These are phyloP conservation scores for Fusarium vanettenii DNA, from an alignment of 2,329 filamentous ascomycete species.

Conservation along the genomic window DNA sequence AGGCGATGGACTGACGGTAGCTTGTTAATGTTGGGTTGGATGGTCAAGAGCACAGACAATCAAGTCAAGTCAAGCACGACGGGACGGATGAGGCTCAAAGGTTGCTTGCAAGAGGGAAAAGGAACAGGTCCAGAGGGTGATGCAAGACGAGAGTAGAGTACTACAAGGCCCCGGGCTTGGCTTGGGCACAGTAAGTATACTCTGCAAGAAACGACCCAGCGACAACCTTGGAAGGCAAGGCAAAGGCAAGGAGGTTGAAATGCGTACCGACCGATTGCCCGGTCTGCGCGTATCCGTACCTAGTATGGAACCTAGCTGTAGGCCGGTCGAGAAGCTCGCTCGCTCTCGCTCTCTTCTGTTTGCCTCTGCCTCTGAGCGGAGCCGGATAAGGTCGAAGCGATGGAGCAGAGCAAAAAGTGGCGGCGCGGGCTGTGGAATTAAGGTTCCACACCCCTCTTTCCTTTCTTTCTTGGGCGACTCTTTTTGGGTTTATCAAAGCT, in stretches of 20 bases:
- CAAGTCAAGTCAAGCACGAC: conserved; percentile 3
- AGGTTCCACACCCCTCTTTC: conserved; percentile 44
- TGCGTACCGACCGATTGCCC: conserved; percentile 1
- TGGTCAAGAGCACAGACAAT: conserved; percentile 22
- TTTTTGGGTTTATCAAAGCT: conserved; percentile 3
- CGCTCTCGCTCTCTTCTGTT: neutral
- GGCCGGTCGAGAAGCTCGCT: conserved; percentile 26
- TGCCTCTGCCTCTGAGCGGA: conserved; percentile 17
- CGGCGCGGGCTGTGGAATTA: conserved; percentile 39
- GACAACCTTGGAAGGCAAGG: conserved; percentile 24
- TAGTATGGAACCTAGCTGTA: neutral
- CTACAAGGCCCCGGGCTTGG: neutral
- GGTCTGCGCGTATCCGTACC: neutral
- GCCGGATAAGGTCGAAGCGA: conserved; percentile 40
- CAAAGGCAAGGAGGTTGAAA: neutral
- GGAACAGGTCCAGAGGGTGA: conserved; percentile 22
- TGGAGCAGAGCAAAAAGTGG: conserved; percentile 29
- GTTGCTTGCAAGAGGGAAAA: conserved; percentile 34
- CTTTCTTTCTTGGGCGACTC: conserved; percentile 26
- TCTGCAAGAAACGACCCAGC: conserved; percentile 16
- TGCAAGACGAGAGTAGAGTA: conserved; percentile 6
- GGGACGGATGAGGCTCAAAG: conserved; percentile 17
- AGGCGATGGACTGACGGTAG: neutral
- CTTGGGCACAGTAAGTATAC: neutral
- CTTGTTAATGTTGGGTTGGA: neutral